phyloP scores from a whole-genome alignment of 257 asterid species.

The Lavandula angustifolia region DNA sequence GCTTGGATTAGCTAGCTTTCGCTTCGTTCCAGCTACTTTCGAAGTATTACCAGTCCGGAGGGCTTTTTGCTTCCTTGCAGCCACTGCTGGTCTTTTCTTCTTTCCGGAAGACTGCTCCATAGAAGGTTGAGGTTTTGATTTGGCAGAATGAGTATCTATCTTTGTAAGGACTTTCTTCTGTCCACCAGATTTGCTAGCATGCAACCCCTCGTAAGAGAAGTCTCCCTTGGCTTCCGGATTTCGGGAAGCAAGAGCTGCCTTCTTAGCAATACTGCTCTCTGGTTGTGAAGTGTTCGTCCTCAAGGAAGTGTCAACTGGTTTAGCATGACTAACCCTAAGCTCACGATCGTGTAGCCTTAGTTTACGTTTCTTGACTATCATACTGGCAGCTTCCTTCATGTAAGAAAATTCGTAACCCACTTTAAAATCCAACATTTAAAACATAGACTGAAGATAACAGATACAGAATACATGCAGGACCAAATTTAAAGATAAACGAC shows the following conservation, averaged over 20 bases:
- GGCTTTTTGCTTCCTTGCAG: slow-evolving; percentile 72
- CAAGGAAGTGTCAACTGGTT: slow-evolving; percentile 48
- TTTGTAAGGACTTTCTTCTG: slow-evolving; percentile 47
- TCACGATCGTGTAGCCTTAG: slow-evolving; percentile 75
- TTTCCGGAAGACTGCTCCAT: slow-evolving; percentile 29
- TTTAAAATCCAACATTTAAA: slow-evolving; percentile 1
- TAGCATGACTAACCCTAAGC: slow-evolving; percentile 69
- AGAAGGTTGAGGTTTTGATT: slow-evolving; percentile 35
- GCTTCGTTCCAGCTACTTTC: slow-evolving; percentile 55
- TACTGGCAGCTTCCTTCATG: slow-evolving; percentile 73
- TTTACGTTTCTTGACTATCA: slow-evolving; percentile 46
- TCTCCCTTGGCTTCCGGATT: slow-evolving; percentile 40
- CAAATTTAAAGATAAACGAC: too few relatives aligned
- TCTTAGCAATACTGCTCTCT: slow-evolving; percentile 46
- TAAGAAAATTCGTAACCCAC: neutral
- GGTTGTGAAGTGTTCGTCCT: slow-evolving; percentile 43
- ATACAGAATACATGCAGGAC: too few relatives aligned
- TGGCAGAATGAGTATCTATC: slow-evolving; percentile 27
- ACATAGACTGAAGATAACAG: too few relatives aligned
- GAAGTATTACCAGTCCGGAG: slow-evolving; percentile 39
- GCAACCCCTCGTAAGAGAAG: slow-evolving; percentile 75
- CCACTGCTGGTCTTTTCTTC: slow-evolving; percentile 79
- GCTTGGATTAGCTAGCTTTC: too few relatives aligned
- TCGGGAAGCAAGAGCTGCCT: slow-evolving; percentile 33
- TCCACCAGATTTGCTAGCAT: slow-evolving; percentile 78